phyloP scores from a whole-genome alignment of 2,329 filamentous ascomycete species.

The Aspergillus calidoustus region DNA sequence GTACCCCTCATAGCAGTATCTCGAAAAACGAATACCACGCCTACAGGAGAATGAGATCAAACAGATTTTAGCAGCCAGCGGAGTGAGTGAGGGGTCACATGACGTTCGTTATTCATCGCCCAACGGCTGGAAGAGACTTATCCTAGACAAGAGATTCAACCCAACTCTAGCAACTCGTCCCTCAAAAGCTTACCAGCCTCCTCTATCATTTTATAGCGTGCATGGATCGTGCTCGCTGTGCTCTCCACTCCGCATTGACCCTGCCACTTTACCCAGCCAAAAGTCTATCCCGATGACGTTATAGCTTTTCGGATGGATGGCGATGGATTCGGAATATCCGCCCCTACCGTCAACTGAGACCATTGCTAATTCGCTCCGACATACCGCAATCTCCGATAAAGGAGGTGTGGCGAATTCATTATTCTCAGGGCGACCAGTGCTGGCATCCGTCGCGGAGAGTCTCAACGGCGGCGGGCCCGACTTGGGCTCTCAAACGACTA shows the following conservation, averaged over 20 bases:
- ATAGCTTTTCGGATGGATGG: background rate
- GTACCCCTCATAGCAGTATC: too few relatives aligned
- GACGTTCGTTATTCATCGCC: background rate
- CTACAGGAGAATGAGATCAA: background rate
- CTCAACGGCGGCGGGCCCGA: background rate
- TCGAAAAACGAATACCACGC: background rate
- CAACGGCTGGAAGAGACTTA: background rate
- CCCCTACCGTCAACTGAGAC: constrained; percentile 23
- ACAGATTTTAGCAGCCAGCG: background rate
- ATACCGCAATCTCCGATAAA: constrained; percentile 7
- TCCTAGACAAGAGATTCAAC: background rate
- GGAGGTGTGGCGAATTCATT: background rate
- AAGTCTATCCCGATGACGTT: background rate
- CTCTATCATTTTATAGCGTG: background rate
- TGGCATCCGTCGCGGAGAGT: background rate
- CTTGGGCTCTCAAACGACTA: background rate
- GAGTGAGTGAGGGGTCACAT: constrained; percentile 8
- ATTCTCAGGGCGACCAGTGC: constrained; percentile 2
- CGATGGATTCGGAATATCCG: constrained; percentile 30
- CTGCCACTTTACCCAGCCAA: background rate
- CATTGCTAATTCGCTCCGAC: constrained; percentile 11
- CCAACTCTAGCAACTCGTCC: background rate
- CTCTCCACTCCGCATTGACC: background rate
- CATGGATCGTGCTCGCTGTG: background rate
- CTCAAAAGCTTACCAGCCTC: background rate